Conservation (phyloP, 805 yeast genomes). For the Cyberlindnera mycetangii region DNA sequence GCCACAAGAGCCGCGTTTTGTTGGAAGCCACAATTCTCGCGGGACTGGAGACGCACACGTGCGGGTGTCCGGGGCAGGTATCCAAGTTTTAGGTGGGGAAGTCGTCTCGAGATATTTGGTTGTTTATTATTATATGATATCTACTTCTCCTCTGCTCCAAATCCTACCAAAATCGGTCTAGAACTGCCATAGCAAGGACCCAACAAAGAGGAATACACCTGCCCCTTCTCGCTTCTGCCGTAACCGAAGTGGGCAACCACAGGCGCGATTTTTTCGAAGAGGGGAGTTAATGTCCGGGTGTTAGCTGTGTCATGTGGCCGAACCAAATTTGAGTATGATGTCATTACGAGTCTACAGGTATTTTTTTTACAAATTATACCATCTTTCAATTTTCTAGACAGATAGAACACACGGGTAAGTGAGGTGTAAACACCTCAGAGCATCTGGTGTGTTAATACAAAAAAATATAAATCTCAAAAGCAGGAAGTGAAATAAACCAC, state of each 20-base stretch:
- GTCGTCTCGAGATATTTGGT: no score
- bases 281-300: neutral
- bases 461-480: neutral
- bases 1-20: neutral
- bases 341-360: no score
- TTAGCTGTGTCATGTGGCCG: no score
- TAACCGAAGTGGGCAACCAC: neutral
- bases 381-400: constrained; percentile 5
- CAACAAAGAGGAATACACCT: no score
- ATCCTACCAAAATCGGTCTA: no score
- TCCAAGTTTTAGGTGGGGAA: no score
- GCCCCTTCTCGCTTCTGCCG: neutral
- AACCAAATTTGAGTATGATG: neutral
- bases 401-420: neutral
- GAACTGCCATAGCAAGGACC: no score
- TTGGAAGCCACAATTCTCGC: neutral
- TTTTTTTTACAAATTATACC: constrained; percentile 2
- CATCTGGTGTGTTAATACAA: no score
- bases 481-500: neutral
- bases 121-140: no score
- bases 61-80: neutral
- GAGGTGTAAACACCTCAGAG: neutral
- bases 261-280: neutral
- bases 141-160: no score
- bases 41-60: neutral